These are phyloP conservation scores for Sclerotinia subarctica DNA, from an alignment of 2,329 filamentous ascomycete genomes.

Conservation along the genomic window DNA sequence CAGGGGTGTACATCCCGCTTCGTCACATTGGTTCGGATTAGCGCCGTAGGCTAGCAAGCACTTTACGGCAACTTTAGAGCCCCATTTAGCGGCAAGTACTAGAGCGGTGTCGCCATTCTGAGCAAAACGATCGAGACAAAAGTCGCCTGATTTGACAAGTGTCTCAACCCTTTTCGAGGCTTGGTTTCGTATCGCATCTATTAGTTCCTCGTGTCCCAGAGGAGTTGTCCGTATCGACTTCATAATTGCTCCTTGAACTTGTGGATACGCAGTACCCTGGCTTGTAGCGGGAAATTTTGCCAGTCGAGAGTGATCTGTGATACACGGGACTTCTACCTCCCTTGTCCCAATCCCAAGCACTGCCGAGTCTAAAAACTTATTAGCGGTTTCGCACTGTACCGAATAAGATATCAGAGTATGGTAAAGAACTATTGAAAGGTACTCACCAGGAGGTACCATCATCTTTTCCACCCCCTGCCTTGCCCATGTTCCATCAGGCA, in stretches of 20 bases:
- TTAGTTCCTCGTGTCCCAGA: slow-evolving; percentile 14
- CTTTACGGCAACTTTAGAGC: slow-evolving; percentile 7
- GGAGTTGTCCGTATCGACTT: slow-evolving; percentile 14
- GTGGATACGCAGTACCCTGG: slow-evolving; percentile 18
- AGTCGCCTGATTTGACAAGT: slow-evolving; percentile 18
- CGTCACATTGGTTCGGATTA: slow-evolving; percentile 13
- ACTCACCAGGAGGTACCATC: slow-evolving; percentile 20
- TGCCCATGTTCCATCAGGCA: slow-evolving; percentile 19
- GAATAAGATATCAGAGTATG: not conserved
- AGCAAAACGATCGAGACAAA: slow-evolving; percentile 6
- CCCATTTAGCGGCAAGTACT: slow-evolving; percentile 17
- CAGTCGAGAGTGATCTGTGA: slow-evolving; percentile 18
- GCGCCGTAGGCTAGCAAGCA: slow-evolving; percentile 16
- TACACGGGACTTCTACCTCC: slow-evolving; percentile 18
- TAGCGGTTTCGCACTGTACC: not conserved
- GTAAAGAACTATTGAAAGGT: not conserved
- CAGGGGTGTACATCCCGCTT: slow-evolving; percentile 14
- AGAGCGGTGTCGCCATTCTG: slow-evolving; percentile 17
- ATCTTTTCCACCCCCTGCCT: slow-evolving; percentile 19
- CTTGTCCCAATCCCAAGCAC: slow-evolving; percentile 16
- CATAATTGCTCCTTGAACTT: slow-evolving; percentile 18
- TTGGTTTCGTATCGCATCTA: slow-evolving; percentile 11
- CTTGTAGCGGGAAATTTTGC: slow-evolving; percentile 17
- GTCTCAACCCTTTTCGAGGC: slow-evolving; percentile 1
- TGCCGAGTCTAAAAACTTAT: slow-evolving; percentile 4